These are phyloP conservation scores for Suillus cothurnatus DNA, from an alignment of 768 basidiomycete genomes.

Conservation along the genomic window DNA sequence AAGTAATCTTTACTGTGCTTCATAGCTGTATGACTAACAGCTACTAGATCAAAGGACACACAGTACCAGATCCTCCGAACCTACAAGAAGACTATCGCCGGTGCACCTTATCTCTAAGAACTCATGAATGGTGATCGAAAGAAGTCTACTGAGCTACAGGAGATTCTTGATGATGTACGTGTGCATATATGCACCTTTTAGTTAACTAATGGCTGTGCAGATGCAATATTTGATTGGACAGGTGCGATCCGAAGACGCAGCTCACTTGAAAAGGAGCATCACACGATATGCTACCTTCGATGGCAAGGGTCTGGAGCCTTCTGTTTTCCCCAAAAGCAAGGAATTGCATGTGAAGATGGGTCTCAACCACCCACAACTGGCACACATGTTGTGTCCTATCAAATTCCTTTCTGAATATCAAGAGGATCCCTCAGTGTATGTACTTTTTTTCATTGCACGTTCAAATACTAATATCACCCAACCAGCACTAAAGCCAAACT, in stretches of 20 bases:
- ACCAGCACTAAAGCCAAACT: slow-evolving; percentile 8
- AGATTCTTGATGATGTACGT: background rate
- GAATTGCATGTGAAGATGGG: background rate
- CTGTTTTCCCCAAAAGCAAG: background rate
- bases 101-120: background rate
- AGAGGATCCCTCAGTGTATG: background rate
- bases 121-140: background rate
- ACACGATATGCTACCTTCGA: background rate
- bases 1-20: background rate
- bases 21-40: background rate
- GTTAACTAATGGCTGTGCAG: background rate
- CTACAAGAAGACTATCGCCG: background rate
- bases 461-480: background rate
- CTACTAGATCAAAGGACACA: background rate
- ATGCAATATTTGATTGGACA: background rate
- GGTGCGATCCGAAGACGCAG: background rate
- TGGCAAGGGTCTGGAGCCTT: background rate
- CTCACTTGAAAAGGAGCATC: background rate
- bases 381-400: slow-evolving; percentile 2
- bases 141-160: background rate
- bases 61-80: background rate
- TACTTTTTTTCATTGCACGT: background rate
- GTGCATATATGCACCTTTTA: background rate
- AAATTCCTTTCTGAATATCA: background rate
- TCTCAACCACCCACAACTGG: slow-evolving; percentile 8